Evolutionary conservation across 768 basidiomycete species (phyloP), one percentile per base, ranked within the genome.

Genomic region (Mycena amicta): DNA sequence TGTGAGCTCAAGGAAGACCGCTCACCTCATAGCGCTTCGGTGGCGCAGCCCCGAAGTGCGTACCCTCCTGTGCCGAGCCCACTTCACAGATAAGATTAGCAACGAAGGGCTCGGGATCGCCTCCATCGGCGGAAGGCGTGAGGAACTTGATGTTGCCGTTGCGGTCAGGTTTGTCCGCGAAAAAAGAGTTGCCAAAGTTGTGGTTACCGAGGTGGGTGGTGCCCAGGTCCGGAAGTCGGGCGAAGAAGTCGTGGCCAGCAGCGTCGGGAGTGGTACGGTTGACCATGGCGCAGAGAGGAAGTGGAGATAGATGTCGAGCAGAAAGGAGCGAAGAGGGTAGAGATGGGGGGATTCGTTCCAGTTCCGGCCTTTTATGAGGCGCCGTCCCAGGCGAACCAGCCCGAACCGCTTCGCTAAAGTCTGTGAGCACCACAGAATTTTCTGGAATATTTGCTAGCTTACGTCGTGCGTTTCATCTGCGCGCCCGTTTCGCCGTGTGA

Each of bases 41-140:
- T 1, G 26, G 37, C 22, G 50, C 53, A 4, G 49, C 49, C 13
- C 45, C 59, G 28, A 60, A n/a, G 41, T 53, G 55, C 12, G 53
- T 60, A 1, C 59, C 59, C 23, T 55, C 18, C 2, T 26, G 49
- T 26, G 54, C 50, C 12, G 59, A 60, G 1, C 59, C 59, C 23
- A 60, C 47, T n/a, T 60, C 59, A 28, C 37, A 40, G 20, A 60
- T 29, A 28, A 60, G 25, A 22, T 31, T 60, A 13, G 49, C 50
- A 18, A 8, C 20, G 40, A 55, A 54, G 3, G 50, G 56, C n/a
- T n/a, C n/a, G n/a, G n/a, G n/a, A n/a, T n/a, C n/a, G n/a, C n/a
- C n/a, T 2, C 47, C 33, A 0, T 30, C 51, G 0, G 50, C 47
- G 3, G 49, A 4, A 37, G 33, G 8, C 41, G 23, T 53, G 8